Percentiles rank a stretch among this genome's conserved stretches.
Conservation (phyloP, 495 filamentous ascomycete species). For the Aspergillus bertholletiae region DNA sequence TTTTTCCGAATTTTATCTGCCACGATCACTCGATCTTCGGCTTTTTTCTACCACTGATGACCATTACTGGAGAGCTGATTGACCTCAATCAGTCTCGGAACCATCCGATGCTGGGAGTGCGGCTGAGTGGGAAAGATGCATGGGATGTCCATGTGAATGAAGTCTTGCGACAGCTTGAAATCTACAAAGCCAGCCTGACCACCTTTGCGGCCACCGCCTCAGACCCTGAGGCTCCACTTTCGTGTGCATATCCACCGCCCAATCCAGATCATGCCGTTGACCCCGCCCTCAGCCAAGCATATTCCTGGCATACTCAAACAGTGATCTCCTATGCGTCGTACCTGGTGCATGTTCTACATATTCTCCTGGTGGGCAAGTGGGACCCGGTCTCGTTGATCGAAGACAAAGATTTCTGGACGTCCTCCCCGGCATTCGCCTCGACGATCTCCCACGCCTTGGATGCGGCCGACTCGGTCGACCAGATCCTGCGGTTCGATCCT, state of each 20-base stretch:
- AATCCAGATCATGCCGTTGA: slow-evolving; percentile 42
- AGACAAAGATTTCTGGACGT: slow-evolving; percentile 87
- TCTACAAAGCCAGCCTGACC: slow-evolving; percentile 80
- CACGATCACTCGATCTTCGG: slow-evolving; percentile 89
- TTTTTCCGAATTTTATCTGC: slow-evolving; percentile 79
- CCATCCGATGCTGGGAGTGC: slow-evolving; percentile 79
- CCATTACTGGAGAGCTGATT: slow-evolving; percentile 88
- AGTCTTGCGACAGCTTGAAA: slow-evolving; percentile 73
- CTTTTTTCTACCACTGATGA: slow-evolving; percentile 92
- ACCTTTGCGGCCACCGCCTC: slow-evolving; percentile 60
- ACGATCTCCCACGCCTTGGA: slow-evolving; percentile 77
- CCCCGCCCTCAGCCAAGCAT: slow-evolving; percentile 39
- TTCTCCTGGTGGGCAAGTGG: slow-evolving; percentile 82
- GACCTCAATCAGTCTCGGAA: slow-evolving; percentile 87
- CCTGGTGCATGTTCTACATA: slow-evolving; percentile 79
- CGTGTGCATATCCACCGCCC: slow-evolving; percentile 14
- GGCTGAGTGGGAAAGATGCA: slow-evolving; percentile 68
- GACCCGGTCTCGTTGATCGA: slow-evolving; percentile 82
- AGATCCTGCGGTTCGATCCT: slow-evolving; percentile 81
- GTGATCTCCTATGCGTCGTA: slow-evolving; percentile 90
- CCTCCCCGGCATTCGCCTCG: slow-evolving; percentile 74
- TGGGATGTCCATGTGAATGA: slow-evolving; percentile 80
- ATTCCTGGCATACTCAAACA: slow-evolving; percentile 73
- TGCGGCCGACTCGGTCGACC: slow-evolving; percentile 75
- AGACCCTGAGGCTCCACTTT: slow-evolving; percentile 26